Base-by-base conservation (phyloP, 306 rosid genomes). In the Cucurbita pepo region DNA sequence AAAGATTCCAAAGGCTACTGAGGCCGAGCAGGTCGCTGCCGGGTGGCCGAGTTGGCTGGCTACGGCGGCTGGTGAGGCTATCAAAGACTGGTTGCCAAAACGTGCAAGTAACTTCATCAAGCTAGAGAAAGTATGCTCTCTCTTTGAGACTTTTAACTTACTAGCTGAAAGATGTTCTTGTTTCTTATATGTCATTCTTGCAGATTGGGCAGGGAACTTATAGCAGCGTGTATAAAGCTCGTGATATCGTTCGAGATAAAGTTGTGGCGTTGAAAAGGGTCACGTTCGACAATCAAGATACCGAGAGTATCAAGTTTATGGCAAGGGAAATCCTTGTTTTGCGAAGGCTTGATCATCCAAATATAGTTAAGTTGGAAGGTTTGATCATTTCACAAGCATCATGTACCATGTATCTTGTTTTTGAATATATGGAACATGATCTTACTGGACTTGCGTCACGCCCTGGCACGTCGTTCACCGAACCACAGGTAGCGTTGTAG, bases 41-140 rank as follows among this genome's bases (percentile, higher is more conserved):
- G 98, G 98, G 75, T 93, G 98, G 98, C 98, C 98, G 22, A 79
- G 77, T 47, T 93, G 98, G 98, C 91, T 93, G n/a, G 86, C 96
- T 80, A 76, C 81, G 13, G 91, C 82, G 52, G 98, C 98, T 0
- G 82, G 87, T 40, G 98, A 93, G 77, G 97, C 97, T 75, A 80
- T 93, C 85, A 72, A 79, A 13, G 98, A 90, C 55, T 93, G 98
- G 98, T 69, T 82, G 75, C 98, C 98, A 0, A 84, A 87, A 30
- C 84, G 79, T 40, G 93, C 98, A 4, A 86, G 77, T 56, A 83
- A 84, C 69, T 93, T 88, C 75, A 88, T 87, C 83, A 93, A 79
- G 85, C 81, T 88, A 36, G 37, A 86, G 56, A 88, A 93, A 69
- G 98, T 88, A 79, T 76, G 91, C 75, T 83, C 18, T 83, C 18